Evolutionary conservation across 345 rosid genomes (phyloP), one percentile per base, ranked within the genome.

Genomic region (Erucastrum elatum): DNA sequence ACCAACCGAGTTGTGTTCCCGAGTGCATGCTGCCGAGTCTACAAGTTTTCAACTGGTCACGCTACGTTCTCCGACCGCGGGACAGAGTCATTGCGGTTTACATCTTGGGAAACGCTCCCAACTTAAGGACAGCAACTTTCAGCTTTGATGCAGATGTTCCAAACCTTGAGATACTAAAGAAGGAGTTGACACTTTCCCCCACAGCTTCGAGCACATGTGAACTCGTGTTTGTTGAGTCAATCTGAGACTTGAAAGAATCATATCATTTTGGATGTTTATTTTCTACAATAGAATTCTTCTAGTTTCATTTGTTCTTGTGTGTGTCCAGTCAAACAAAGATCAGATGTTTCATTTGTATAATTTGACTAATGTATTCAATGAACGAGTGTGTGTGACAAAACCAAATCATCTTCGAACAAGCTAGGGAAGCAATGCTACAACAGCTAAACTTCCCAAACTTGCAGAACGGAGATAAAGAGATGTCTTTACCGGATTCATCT

Each of bases 121-220:
- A 30, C 4, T 62, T 62, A 3, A 62, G 35, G 66, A 62, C 9
- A 13, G 66, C 21, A 13, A 30, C 37, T 13, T 12, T 62, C 8
- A 12, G 0, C 17, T 33, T 33, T 12, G 35, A 29, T 12, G 2
- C 3, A 61, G 9, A n/a, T 62, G 66, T 62, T 30, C 66, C 66
- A 30, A n/a, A 0, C 39, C 21, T 7, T 30, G 1, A 62, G 21
- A 62, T 30, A 34, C 16, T 62, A 21, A 30, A 30, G 13, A 46
- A 12, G 55, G 66, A 62, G 66, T 13, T 62, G 66, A 30, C 66
- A 13, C 66, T 30, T 30, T 30, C 8, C 6, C 15, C 39, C 37
- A 39, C 39, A 62, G 66, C 66, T 62, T 62, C 66, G 30, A 30
- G 39, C 39, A 30, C 66, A 62, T 62, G 66, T 16, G 66, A 62